Percentiles rank a stretch among this genome's conserved stretches.
These are phyloP conservation scores for Penicillium griseofulvum DNA, from an alignment of 2,329 filamentous ascomycete genomes.

Conservation along the genomic window DNA sequence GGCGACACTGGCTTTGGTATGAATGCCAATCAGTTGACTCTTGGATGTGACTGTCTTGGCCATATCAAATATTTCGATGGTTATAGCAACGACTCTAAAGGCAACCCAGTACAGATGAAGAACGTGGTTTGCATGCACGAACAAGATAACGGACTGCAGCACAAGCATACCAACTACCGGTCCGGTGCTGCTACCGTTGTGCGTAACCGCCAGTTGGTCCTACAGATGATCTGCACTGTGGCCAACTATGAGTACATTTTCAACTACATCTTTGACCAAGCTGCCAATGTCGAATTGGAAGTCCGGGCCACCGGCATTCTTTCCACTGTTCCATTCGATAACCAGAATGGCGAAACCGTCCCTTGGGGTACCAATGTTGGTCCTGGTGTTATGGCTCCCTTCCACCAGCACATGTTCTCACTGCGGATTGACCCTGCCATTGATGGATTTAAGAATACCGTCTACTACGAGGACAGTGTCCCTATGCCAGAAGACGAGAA, in stretches of 20 bases:
- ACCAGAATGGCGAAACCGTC: slow-evolving; percentile 57
- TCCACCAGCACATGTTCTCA: slow-evolving; percentile 77
- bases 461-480: slow-evolving; percentile 59
- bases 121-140: slow-evolving; percentile 70
- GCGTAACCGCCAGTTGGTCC: slow-evolving; percentile 62
- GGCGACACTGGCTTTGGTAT: slow-evolving; percentile 65
- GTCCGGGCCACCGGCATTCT: slow-evolving; percentile 68
- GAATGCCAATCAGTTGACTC: slow-evolving; percentile 66
- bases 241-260: slow-evolving; percentile 73
- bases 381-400: slow-evolving; percentile 65
- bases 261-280: slow-evolving; percentile 69
- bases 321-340: slow-evolving; percentile 64
- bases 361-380: slow-evolving; percentile 68
- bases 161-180: slow-evolving; percentile 71
- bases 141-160: slow-evolving; percentile 66
- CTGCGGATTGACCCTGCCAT: slow-evolving; percentile 63
- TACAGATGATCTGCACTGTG: slow-evolving; percentile 69
- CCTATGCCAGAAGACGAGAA: slow-evolving; percentile 56
- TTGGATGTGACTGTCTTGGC: slow-evolving; percentile 69
- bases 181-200: slow-evolving; percentile 63
- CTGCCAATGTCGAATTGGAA: slow-evolving; percentile 65
- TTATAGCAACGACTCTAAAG: slow-evolving; percentile 59
- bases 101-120: slow-evolving; percentile 58
- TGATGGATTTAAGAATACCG: slow-evolving; percentile 55
- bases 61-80: slow-evolving; percentile 66